These are phyloP conservation scores for Saccharomycopsis lassenensis DNA, from an alignment of 805 yeast genomes.

Conservation along the genomic window DNA sequence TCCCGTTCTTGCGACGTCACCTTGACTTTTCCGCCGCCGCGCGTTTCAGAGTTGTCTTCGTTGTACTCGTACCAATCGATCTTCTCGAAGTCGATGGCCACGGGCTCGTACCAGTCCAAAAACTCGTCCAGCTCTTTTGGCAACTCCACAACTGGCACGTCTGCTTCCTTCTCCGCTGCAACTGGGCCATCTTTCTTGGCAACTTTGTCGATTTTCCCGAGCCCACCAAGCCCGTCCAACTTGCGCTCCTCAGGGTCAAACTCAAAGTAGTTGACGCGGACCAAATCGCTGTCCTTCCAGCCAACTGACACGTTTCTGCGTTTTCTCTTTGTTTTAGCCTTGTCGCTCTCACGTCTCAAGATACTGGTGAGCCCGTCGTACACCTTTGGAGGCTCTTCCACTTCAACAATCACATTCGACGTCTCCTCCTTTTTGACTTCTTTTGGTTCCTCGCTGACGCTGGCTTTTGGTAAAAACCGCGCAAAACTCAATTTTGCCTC, in stretches of 20 bases:
- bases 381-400: slow-evolving; percentile 8
- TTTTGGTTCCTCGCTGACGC: too few species aligned
- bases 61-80: slow-evolving; percentile 14
- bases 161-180: not conserved
- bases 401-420: slow-evolving; percentile 12
- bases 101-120: slow-evolving; percentile 20
- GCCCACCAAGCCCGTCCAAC: slow-evolving; percentile 1
- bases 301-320: slow-evolving; percentile 13
- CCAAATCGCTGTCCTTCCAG: slow-evolving; percentile 13
- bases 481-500: slow-evolving; percentile 12
- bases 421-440: too few species aligned
- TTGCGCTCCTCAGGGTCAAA: slow-evolving; percentile 16
- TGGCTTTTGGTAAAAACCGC: slow-evolving; percentile 9
- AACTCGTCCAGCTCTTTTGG: slow-evolving; percentile 16
- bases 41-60: slow-evolving; percentile 20
- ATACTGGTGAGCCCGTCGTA: slow-evolving; percentile 15
- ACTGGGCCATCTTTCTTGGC: not conserved
- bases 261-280: slow-evolving; percentile 9
- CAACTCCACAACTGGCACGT: not conserved
- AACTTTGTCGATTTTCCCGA: slow-evolving; percentile 2
- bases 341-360: slow-evolving; percentile 14
- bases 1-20: slow-evolving; percentile 22
- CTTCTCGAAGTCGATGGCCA: slow-evolving; percentile 16
- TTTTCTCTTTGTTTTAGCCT: slow-evolving; percentile 13
- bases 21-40: slow-evolving; percentile 23